Percentiles rank a stretch among this genome's conserved stretches.
Evolutionary conservation across 2,329 filamentous ascomycete genomes (phyloP).

Genomic region (Aspergillus sp.): DNA sequence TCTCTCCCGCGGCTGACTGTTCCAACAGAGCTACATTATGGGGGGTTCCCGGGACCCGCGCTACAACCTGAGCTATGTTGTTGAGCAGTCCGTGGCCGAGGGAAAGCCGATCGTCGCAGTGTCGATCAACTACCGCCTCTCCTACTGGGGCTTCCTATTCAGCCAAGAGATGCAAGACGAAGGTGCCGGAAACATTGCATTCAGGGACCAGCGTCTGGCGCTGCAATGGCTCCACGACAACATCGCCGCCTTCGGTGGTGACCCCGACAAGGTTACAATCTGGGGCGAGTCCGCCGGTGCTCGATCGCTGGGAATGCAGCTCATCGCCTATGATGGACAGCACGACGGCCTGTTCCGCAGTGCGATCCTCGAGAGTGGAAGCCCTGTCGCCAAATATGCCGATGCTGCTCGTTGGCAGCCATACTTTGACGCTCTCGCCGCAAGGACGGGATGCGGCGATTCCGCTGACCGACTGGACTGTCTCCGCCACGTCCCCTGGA

Average conservation of each 20-base stretch:
- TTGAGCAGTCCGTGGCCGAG: slow-evolving; percentile 56
- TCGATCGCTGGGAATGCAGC: slow-evolving; percentile 23
- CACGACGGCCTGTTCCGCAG: slow-evolving; percentile 30
- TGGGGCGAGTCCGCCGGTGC: neutral
- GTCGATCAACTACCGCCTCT: slow-evolving; percentile 57
- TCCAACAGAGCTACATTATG: neutral
- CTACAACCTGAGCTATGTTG: slow-evolving; percentile 65
- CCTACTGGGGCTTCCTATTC: slow-evolving; percentile 55
- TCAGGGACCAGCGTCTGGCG: slow-evolving; percentile 39
- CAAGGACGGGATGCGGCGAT: neutral
- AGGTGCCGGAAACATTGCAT: slow-evolving; percentile 36
- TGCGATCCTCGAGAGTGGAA: slow-evolving; percentile 27
- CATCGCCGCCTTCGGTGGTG: neutral
- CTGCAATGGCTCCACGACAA: slow-evolving; percentile 11
- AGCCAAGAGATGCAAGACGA: slow-evolving; percentile 32
- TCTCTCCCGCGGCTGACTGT: neutral
- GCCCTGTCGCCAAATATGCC: neutral
- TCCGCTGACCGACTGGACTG: neutral
- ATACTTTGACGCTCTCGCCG: neutral
- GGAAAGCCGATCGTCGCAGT: slow-evolving; percentile 56
- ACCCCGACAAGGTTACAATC: neutral
- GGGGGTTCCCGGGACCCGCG: slow-evolving; percentile 30
- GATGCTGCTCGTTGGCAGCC: slow-evolving; percentile 9
- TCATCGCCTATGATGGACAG: slow-evolving; percentile 29
- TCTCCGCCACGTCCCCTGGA: neutral